These are phyloP conservation scores for Acmispon strigosus DNA, from an alignment of 306 rosid genomes.

Conservation along the genomic window DNA sequence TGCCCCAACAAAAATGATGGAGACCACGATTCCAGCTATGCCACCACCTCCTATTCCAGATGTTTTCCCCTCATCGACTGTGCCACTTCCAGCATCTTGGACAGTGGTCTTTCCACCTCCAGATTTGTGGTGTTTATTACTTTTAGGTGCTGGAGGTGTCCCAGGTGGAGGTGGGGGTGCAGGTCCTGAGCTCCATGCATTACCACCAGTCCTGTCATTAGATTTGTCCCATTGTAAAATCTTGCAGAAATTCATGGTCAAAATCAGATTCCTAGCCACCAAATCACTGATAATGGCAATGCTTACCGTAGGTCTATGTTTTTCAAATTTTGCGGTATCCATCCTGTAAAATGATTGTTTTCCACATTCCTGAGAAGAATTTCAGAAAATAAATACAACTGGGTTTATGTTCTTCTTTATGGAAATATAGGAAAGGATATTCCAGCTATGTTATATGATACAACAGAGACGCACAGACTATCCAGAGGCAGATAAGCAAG, in stretches of 20 bases:
- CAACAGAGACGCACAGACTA: constrained; percentile 51
- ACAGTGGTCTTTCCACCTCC: constrained; percentile 37
- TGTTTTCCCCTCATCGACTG: constrained; percentile 38
- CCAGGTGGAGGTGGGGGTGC: constrained; percentile 99
- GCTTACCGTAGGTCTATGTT: constrained; percentile 68
- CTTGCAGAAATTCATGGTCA: constrained; percentile 11
- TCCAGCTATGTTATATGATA: constrained; percentile 15
- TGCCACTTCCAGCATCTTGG: constrained; percentile 26
- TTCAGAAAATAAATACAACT: constrained; percentile 12
- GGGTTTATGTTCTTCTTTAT: constrained; percentile 7
- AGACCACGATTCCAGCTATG: constrained; percentile 82
- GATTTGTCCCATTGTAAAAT: constrained; percentile 18
- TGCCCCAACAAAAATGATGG: constrained; percentile 64
- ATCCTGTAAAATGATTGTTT: constrained; percentile 82
- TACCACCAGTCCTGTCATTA: constrained; percentile 58
- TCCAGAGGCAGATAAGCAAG: constrained; percentile 79
- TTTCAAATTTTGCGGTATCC: constrained; percentile 75
- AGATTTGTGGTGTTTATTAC: constrained; percentile 42
- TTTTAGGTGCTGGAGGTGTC: constrained; percentile 42
- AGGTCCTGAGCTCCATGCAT: constrained; percentile 78
- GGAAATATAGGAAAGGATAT: constrained; percentile 16
- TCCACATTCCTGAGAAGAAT: constrained; percentile 70
- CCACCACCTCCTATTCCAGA: constrained; percentile 79
- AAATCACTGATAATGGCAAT: constrained; percentile 18
- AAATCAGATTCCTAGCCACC: constrained; percentile 3